Conservation (phyloP, 306 rosid species). For the Gastrolobium villosum region DNA sequence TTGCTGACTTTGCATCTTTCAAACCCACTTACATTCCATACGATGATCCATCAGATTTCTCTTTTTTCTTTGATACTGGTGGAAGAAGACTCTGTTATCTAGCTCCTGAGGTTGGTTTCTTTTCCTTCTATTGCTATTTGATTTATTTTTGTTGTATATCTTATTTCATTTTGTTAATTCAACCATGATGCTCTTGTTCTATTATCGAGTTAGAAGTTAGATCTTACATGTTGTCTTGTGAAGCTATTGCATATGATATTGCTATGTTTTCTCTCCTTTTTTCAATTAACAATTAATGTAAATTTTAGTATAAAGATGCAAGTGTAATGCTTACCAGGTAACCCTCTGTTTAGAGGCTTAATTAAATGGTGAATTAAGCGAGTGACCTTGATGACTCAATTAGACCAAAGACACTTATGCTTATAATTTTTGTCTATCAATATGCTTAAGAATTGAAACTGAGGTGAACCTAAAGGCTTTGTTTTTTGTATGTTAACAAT, state of each 20-base stretch:
- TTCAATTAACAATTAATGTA: constrained; percentile 1
- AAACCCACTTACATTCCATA: constrained; percentile 96
- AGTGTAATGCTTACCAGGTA: constrained; percentile 16
- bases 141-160: constrained; percentile 35
- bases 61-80: constrained; percentile 95
- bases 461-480: neutral
- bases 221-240: constrained; percentile 16
- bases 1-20: constrained; percentile 95
- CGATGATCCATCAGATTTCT: constrained; percentile 96
- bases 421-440: neutral
- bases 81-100: constrained; percentile 98
- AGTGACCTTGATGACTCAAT: constrained; percentile 13
- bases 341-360: constrained; percentile 25
- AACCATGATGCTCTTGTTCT: constrained; percentile 12
- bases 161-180: constrained; percentile 29
- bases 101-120: constrained; percentile 84
- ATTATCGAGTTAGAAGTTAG: constrained; percentile 16
- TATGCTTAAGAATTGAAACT: constrained; percentile 13
- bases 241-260: constrained; percentile 30
- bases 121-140: constrained; percentile 34
- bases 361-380: constrained; percentile 14
- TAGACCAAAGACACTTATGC: neutral
- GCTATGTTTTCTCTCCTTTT: constrained; percentile 19
- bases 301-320: constrained; percentile 27
- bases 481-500: constrained; percentile 8